Conservation (phyloP, 2,329 filamentous ascomycete genomes). For the Magnaporthiopsis poae region DNA sequence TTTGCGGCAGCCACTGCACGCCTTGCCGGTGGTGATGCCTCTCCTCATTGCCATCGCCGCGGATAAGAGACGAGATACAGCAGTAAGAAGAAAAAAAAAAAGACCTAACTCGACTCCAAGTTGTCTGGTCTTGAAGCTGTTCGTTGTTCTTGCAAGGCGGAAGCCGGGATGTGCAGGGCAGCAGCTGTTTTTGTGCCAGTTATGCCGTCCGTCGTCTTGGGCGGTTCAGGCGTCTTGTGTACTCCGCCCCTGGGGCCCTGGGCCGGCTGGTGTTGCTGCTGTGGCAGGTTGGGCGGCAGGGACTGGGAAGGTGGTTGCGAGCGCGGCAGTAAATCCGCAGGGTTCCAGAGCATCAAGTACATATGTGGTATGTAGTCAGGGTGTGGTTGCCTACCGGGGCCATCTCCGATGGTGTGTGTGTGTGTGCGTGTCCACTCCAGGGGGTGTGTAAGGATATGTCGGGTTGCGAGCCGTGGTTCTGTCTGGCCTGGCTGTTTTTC, state of each 20-base stretch:
- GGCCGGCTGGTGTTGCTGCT: too few relatives aligned
- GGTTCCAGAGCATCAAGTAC: background rate
- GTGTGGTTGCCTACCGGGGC: background rate
- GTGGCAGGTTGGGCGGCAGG: too few relatives aligned
- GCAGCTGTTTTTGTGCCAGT: background rate
- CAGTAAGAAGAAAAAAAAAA: background rate
- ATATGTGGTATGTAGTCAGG: too few relatives aligned
- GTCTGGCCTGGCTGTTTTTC: background rate
- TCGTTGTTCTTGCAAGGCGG: background rate
- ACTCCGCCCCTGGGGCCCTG: too few relatives aligned
- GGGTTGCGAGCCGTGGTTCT: background rate
- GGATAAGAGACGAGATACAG: background rate
- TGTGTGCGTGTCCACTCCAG: background rate
- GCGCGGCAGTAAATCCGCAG: background rate
- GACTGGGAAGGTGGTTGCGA: background rate
- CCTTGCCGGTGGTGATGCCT: background rate
- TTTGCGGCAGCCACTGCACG: constrained; percentile 5
- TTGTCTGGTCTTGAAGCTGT: background rate
- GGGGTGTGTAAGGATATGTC: background rate
- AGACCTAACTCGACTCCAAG: background rate
- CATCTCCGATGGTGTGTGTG: background rate
- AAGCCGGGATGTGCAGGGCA: background rate
- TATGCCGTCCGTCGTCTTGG: background rate
- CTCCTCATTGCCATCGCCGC: background rate
- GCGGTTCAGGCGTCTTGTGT: background rate